Evolutionary conservation across 2,329 filamentous ascomycete species (phyloP).

Genomic region (Botrytis elliptica): DNA sequence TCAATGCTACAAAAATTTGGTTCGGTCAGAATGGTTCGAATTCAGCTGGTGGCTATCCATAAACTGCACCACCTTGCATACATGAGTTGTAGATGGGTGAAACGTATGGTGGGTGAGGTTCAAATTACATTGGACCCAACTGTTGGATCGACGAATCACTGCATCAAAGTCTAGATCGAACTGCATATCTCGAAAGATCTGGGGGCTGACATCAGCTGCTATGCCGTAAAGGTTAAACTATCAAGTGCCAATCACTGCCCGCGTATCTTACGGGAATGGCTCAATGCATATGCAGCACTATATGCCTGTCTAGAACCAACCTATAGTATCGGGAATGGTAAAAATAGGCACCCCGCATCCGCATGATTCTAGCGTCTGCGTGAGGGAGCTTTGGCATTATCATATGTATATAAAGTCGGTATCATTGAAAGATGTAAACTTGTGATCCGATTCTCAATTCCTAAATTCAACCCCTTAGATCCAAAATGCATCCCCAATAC

Average conservation of each 20-base stretch:
- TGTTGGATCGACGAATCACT: background rate
- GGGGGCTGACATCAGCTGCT: background rate
- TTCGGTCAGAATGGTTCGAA: background rate
- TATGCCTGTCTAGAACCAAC: background rate
- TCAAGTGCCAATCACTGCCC: background rate
- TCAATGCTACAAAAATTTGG: background rate
- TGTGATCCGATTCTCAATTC: background rate
- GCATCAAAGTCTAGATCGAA: background rate
- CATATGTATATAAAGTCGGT: background rate
- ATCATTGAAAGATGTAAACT: background rate
- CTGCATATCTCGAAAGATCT: background rate
- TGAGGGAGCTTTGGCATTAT: background rate
- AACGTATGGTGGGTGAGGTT: background rate
- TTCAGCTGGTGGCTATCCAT: fast-evolving
- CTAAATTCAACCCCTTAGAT: background rate
- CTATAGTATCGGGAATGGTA: background rate
- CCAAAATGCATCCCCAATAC: background rate
- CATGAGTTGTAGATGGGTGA: background rate
- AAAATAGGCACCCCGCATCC: background rate
- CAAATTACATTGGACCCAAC: background rate
- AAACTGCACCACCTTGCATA: background rate
- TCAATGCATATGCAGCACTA: background rate
- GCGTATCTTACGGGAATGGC: background rate
- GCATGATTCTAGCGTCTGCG: background rate
- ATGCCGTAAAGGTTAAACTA: background rate